Evolutionary conservation across 306 rosid genomes (phyloP).

Genomic region (Vachellia collinsii): DNA sequence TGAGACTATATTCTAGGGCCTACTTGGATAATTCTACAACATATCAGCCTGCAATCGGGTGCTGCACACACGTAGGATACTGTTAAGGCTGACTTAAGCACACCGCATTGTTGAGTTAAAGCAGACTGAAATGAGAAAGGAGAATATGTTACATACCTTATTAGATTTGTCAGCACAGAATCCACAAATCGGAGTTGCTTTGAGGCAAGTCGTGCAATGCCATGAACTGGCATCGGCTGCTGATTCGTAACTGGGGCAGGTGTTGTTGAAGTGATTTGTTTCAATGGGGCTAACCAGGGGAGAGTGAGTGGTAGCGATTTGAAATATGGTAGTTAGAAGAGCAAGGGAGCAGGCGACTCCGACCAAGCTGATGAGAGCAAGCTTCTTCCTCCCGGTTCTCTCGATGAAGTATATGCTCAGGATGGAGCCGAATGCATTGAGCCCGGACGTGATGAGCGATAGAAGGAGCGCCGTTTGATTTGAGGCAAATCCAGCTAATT

Average conservation of each 20-base stretch:
- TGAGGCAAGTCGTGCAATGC: conserved; percentile 66
- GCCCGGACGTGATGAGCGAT: conserved; percentile 59
- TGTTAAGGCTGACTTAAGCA: neutral
- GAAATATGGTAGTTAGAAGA: conserved; percentile 52
- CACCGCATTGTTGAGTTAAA: neutral
- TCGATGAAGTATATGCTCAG: conserved; percentile 65
- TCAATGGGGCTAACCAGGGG: conserved; percentile 40
- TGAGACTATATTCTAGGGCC: no score
- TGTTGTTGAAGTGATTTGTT: conserved; percentile 45
- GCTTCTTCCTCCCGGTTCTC: conserved; percentile 62
- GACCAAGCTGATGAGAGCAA: conserved; percentile 48
- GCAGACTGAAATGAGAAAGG: neutral
- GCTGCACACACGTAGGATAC: neutral
- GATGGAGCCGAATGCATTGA: conserved; percentile 60
- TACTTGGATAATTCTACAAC: no score
- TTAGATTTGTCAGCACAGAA: conserved; percentile 55
- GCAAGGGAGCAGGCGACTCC: conserved; percentile 46
- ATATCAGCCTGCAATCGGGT: no score
- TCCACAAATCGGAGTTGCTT: conserved; percentile 58
- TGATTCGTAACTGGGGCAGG: conserved; percentile 52
- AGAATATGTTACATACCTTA: conserved; percentile 37
- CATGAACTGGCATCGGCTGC: conserved; percentile 35
- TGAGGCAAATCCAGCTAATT: conserved; percentile 65
- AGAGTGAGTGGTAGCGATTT: conserved; percentile 46
- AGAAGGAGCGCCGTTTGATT: conserved; percentile 59